Conservation (phyloP, 495 filamentous ascomycete species). For the Podospora appendiculata region DNA sequence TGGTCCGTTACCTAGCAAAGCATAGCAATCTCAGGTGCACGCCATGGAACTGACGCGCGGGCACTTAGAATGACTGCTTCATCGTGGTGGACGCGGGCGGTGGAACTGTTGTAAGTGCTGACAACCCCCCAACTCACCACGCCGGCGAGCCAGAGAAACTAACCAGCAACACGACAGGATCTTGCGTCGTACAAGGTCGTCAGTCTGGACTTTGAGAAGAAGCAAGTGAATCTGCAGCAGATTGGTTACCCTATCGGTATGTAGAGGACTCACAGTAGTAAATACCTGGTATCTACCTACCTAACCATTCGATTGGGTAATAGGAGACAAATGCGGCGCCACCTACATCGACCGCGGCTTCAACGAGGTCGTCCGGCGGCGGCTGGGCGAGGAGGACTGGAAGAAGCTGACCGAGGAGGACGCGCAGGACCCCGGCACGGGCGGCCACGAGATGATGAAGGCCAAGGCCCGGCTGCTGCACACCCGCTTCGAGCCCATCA, state of each 20-base stretch:
- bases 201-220: constrained; percentile 12
- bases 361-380: constrained; percentile 9
- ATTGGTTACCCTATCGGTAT: constrained; percentile 12
- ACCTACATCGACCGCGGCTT: constrained; percentile 22
- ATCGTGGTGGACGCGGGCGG: constrained; percentile 51
- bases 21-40: too few species aligned
- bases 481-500: constrained; percentile 19
- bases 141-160: too few species aligned
- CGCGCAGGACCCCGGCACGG: constrained; percentile 4
- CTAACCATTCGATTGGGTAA: too few species aligned
- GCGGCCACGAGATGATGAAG: constrained; percentile 17
- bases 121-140: too few species aligned
- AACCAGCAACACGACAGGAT: constrained; percentile 9
- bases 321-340: constrained; percentile 21
- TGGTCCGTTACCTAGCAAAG: constrained; percentile 9
- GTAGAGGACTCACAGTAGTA: too few species aligned
- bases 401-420: constrained; percentile 10
- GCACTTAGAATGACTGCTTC: constrained; percentile 39
- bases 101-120: constrained; percentile 44
- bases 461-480: constrained; percentile 16
- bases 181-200: constrained; percentile 20
- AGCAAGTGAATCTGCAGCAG: constrained; percentile 13
- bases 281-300: too few species aligned
- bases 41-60: neutral
- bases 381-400: constrained; percentile 11